Evolutionary conservation across 2,329 filamentous ascomycete genomes (phyloP).

Genomic region (Paecilomyces niveus): DNA sequence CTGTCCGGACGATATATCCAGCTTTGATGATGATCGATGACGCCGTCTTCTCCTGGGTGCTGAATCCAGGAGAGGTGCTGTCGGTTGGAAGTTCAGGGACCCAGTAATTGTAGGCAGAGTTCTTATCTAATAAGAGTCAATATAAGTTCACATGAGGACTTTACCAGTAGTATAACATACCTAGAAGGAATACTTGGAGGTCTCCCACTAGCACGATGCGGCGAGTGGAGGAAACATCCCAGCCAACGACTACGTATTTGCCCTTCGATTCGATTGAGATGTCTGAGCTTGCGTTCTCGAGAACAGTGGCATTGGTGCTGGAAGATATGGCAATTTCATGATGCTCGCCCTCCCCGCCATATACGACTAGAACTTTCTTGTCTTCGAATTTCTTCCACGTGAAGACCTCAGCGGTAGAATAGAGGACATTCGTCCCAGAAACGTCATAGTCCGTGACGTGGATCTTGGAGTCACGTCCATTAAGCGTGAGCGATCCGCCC

Average conservation of each 20-base stretch:
- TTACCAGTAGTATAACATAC: slow-evolving; percentile 26
- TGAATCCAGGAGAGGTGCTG: slow-evolving; percentile 21
- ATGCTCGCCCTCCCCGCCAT: slow-evolving; percentile 32
- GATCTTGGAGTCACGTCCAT: slow-evolving; percentile 39
- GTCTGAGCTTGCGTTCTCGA: slow-evolving; percentile 25
- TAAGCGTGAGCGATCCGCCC: slow-evolving; percentile 29
- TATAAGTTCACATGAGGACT: background rate
- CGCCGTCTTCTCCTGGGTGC: slow-evolving; percentile 19
- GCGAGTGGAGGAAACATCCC: slow-evolving; percentile 47
- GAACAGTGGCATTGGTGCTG: slow-evolving; percentile 16
- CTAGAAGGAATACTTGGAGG: slow-evolving; percentile 49
- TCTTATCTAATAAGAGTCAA: slow-evolving; percentile 41
- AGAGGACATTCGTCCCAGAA: slow-evolving; percentile 32
- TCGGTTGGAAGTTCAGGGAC: slow-evolving; percentile 28
- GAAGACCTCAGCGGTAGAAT: slow-evolving; percentile 39
- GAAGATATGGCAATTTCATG: slow-evolving; percentile 34
- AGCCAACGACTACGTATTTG: slow-evolving; percentile 37
- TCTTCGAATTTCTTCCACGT: slow-evolving; percentile 53
- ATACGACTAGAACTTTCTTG: slow-evolving; percentile 43
- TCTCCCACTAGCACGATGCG: slow-evolving; percentile 32
- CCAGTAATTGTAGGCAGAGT: slow-evolving; percentile 41
- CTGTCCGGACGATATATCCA: slow-evolving; percentile 39
- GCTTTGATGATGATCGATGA: slow-evolving; percentile 36
- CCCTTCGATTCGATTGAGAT: slow-evolving; percentile 22
- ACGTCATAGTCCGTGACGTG: slow-evolving; percentile 37